Evolutionary conservation across 345 rosid genomes (phyloP).

Genomic region (Populus pruinosa): DNA sequence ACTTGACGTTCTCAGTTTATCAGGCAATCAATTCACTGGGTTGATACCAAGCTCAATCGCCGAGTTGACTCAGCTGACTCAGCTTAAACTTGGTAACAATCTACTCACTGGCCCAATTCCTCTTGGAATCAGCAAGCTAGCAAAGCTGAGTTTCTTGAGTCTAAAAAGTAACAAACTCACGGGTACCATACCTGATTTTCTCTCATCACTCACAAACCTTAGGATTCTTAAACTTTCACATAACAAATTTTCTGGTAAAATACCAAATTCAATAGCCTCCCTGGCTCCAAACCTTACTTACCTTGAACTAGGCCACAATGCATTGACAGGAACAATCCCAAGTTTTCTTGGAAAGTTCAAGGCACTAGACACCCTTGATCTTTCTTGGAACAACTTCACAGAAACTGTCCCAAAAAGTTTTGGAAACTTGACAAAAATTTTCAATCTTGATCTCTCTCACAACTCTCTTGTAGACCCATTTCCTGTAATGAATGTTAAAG

Average conservation of each 20-base stretch:
- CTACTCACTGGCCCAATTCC: conserved; percentile 56
- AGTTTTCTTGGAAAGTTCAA: conserved; percentile 51
- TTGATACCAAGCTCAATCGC: conserved; percentile 57
- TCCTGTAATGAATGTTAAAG: conserved; percentile 63
- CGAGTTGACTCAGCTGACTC: conserved; percentile 38
- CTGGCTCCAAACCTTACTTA: conserved; percentile 41
- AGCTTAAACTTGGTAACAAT: conserved; percentile 51
- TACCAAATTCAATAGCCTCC: conserved; percentile 51
- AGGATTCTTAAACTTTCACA: conserved; percentile 36
- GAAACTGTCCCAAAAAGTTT: conserved; percentile 59
- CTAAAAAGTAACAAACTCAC: conserved; percentile 49
- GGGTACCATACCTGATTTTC: conserved; percentile 53
- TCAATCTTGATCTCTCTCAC: conserved; percentile 67
- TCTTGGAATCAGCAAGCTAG: conserved; percentile 38
- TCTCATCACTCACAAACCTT: conserved; percentile 47
- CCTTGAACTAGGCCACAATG: conserved; percentile 61
- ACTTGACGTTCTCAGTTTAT: conserved; percentile 38
- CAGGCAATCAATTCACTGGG: conserved; percentile 62
- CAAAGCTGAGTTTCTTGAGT: conserved; percentile 27
- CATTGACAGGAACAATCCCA: conserved; percentile 55
- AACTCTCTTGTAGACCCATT: conserved; percentile 63
- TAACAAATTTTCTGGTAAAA: conserved; percentile 51
- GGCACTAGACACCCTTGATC: conserved; percentile 59
- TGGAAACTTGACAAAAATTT: conserved; percentile 67
- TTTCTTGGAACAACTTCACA: conserved; percentile 46